phyloP scores from a whole-genome alignment of 352 stramenopile genomes.

The Pythium phragmiticola region DNA sequence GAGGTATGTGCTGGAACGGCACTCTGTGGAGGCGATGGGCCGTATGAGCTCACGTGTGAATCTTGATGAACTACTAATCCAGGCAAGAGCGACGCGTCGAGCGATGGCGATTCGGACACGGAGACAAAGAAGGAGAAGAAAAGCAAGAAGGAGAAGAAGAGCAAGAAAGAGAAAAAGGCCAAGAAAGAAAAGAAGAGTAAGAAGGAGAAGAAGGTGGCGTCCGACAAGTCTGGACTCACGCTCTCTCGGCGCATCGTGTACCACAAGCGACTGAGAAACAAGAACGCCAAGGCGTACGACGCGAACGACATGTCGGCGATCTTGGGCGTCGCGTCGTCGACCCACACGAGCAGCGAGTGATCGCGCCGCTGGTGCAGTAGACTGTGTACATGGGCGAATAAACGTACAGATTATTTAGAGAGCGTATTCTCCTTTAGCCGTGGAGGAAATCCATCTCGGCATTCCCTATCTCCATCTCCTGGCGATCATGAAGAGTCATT shows the following conservation, averaged over 20 bases:
- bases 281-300: conserved; percentile 86
- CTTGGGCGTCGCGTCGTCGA: conserved; percentile 66
- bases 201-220: conserved; percentile 47
- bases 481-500: conserved; percentile 23
- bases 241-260: conserved; percentile 75
- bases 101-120: conserved; percentile 33
- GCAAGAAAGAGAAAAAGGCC: conserved; percentile 63
- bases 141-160: conserved; percentile 53
- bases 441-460: neutral
- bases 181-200: conserved; percentile 51
- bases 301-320: conserved; percentile 84
- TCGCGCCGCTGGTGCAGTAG: too few relatives aligned
- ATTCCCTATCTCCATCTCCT: neutral
- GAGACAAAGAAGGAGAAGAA: conserved; percentile 55
- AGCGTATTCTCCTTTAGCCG: neutral
- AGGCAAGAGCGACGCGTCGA: conserved; percentile 39
- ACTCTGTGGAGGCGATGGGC: neutral
- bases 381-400: neutral
- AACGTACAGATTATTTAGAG: conserved; percentile 22
- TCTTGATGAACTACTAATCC: neutral
- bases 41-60: neutral
- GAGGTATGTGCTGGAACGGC: conserved; percentile 15
- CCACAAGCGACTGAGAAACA: conserved; percentile 81
- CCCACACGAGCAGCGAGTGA: conserved; percentile 14
- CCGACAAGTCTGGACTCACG: conserved; percentile 26